Base-by-base conservation (phyloP, 768 basidiomycete species). In the Leccinum barrowsii region DNA sequence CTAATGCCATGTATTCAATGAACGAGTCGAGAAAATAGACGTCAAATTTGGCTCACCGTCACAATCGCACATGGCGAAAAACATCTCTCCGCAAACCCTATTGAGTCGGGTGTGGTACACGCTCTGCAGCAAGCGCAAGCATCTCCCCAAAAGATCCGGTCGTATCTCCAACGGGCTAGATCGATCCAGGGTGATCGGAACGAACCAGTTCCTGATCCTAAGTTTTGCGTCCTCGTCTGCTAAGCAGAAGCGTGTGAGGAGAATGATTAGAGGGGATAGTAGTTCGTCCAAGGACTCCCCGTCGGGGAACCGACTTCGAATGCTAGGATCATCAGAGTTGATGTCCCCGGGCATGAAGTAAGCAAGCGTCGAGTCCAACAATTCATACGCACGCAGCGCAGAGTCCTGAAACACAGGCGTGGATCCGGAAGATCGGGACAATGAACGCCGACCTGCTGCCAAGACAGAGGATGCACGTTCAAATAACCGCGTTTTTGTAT, bases 151-250 rank as follows among this genome's bases (percentile, higher is more conserved):
- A 7, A 89, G 72, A 67, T 91, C 87, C 13, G 82, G 57, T 4
- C 93, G 85, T 42, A 77, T 73, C 67, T 98, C 93, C 22, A 98
- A 77, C 4, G 91, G 82, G 8, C 71, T 75, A 8, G 87, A 83
- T 48, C 97, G 85, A 71, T 98, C 96, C 66, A 97, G 69, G 65
- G 88, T 84, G 1, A 82, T 74, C 0, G 95, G 94, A 6, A 94
- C 74, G 22, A 98, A 73, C 80, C 82, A 83, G 50, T 85, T 82
- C 58, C 85, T 80, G 59, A 92, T 70, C 24, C 84, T 78, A 37
- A 71, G 55, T 57, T 86, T 80, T 17, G 82, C 80, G 3, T 71
- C 74, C 55, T 85, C 84, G 63, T 89, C 85, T 3, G 82, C 89
- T 17, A 78, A 71, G 59, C 87, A 89, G 42, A 94, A 73, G 58